Base-by-base conservation (phyloP, 2,329 filamentous ascomycete genomes). In the Stemphylium vesicarium region DNA sequence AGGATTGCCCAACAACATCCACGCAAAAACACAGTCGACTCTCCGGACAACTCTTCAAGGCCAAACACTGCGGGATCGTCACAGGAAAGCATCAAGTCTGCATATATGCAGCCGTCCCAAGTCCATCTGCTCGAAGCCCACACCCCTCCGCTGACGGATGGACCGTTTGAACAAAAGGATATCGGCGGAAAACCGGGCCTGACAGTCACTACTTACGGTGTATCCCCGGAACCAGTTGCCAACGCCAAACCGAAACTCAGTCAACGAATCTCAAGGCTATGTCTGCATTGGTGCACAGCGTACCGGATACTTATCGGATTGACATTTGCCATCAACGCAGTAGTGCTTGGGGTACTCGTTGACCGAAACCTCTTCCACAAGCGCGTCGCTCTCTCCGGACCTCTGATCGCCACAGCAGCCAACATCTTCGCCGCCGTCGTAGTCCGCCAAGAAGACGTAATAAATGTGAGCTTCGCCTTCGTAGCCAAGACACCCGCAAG, bases 351-450 rank as follows among this genome's bases (percentile, higher is more conserved):
- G 4, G 13, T 39, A 4, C n/a, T 44, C 13, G 2, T 44, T 15
- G n/a, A 11, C 31, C 31, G 16, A 3, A 18, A 32, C 11, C 8
- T 44, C 1, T 16, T 42, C 7, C 3, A 18, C 13, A 29, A 31
- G 20, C 31, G 13, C 5, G 3, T 53, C 9, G n/a, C 47, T 3
- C 48, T 51, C 2, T 18, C 56, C 4, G 31, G 35, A 3, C n/a
- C 54, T 5, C 56, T 69, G 2, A 69, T 69, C 13, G 71, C 69
- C 3, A 68, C 72, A 4, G 69, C 74, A 2, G 51, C 66, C 44
- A 78, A 79, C 53, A 54, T 76, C 37, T 56, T 68, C 20, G 56
- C 63, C 15, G 59, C 71, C n/a, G 64, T 75, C 5, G 20, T 73
- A 6, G 48, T 70, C 7, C 70, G 74, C 2, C 70, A 76, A 38